Evolutionary conservation across 2,329 filamentous ascomycete genomes (phyloP), one percentile per base, ranked within the genome.

Genomic region (Fusarium nygamai): DNA sequence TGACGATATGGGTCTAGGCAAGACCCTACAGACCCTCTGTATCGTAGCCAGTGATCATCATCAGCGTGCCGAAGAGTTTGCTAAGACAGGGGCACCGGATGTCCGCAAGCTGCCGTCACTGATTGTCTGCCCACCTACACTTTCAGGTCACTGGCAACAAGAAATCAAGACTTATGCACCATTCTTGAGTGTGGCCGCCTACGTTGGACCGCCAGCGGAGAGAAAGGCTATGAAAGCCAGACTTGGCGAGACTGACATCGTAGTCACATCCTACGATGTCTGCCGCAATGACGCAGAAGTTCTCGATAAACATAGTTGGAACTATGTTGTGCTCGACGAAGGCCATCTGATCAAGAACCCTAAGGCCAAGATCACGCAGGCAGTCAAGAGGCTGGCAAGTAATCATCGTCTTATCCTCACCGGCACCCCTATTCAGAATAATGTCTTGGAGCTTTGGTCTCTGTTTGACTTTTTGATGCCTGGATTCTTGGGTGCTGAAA

Each of bases 381-480:
- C 96, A 1, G 96, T 98, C 75, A 99, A 99, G 86, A 91, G 91
- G 67, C 88, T 99, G 39, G 85, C 90, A 12, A 98, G 95, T 81
- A 98, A 99, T 78, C 97, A 99, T 81, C 93, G 96, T 27, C 88
- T 99, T 56, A 99, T 99, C 76, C 89, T 99, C 9, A 99, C 96
- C 0, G 96, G 96, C 46, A 99, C 96, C 4, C 96, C 96, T 0
- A 98, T 98, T 74, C 96, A 98, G 82, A 98, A 98, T 83, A 98
- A 98, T 75, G 96, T 99, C 5, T 85, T 99, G 56, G 96, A 99
- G 81, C 87, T 99, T 8, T 99, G 96, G 96, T 98, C 96, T 1
- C 88, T 99, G 9, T 99, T 99, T 80, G 96, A 99, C 84, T 99
- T 99, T 85, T 87, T 99, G 69, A 99, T 99, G 96, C 96, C 97